phyloP scores from a whole-genome alignment of 352 stramenopile species.

The Thraustochytrium striatum region DNA sequence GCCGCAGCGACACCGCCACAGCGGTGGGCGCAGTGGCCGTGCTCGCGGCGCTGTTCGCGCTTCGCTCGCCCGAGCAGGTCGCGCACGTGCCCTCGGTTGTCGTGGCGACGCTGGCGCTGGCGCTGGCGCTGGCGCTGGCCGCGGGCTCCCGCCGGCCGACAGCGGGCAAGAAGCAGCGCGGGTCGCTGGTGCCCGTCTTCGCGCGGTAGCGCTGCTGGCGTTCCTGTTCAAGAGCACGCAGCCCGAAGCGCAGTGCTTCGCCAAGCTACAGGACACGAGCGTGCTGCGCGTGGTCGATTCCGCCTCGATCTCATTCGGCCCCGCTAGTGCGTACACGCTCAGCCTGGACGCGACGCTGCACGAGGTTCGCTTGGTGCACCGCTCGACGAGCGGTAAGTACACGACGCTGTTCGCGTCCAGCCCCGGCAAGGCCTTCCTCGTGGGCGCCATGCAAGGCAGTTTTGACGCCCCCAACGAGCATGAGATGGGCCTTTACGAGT shows the following conservation, averaged over 20 bases:
- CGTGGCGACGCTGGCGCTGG: background rate
- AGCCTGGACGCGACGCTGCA: background rate
- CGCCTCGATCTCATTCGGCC: background rate
- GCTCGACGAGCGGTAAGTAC: background rate
- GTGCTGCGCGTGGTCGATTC: background rate
- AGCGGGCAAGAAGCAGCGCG: background rate
- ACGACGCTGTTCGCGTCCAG: background rate
- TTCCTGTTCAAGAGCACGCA: slow-evolving; percentile 11
- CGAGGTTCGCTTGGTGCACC: background rate
- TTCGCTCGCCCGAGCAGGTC: background rate
- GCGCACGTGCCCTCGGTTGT: background rate
- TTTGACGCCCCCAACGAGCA: slow-evolving; percentile 33
- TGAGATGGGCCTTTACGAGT: slow-evolving; percentile 36
- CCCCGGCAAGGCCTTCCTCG: background rate
- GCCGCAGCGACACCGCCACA: too few species aligned
- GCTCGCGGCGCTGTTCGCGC: background rate
- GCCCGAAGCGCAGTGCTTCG: slow-evolving; percentile 21
- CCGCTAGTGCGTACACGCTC: background rate
- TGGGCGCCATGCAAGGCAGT: background rate
- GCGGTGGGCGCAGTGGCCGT: too few species aligned
- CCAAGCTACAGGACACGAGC: background rate
- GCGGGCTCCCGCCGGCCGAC: background rate
- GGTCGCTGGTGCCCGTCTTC: background rate
- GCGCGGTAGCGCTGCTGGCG: background rate
- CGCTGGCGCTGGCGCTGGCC: background rate